Base-by-base conservation (phyloP, 208 protist species). In the Angomonas deanei region DNA sequence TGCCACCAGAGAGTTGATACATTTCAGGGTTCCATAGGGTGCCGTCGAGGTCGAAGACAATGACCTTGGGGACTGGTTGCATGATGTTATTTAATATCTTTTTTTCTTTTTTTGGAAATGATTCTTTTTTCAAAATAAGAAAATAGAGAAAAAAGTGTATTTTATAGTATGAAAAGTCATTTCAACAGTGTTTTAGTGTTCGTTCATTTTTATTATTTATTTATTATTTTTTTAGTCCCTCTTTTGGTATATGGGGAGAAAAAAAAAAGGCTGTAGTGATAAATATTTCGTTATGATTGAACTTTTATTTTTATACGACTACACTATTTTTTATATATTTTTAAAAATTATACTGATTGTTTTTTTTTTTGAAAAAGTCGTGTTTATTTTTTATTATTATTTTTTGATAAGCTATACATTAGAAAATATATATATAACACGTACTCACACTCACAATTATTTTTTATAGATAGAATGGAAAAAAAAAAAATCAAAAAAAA, bases 21-120 rank as follows among this genome's bases (percentile, higher is more conserved):
- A 96, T 95, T 70, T 96, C 88, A 0, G 91, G 91, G 15, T 78
- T 50, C 88, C 91, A 96, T 2, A 96, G 70, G 1, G 91, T 96
- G 10, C 88, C 91, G 61, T 96, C 91, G 24, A 96, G 81, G 52
- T 96, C 91, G 55, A 94, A 95, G 42, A 93, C 88, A 67, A 96
- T 91, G 24, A 94, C 81, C 26, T 76, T 74, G 5, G 89, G 89
- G 8, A 82, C 46, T 17, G 30, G 24, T 15, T 38, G 21, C 1
- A 39, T 56, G 19, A 53, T 53, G 11, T 19, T 58, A 34, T 36
- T 61, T 10, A 19, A 47, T 61, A 26, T 10, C n/a, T 61, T 61
- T 47, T 17, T 8, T 38, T 38, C 6, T 47, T 38, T 26, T 47
- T 19, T 3, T 38, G 3, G 8, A 42, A 27, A 42, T 42, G 8